These are phyloP conservation scores for Saccharomycopsis sp. DNA, from an alignment of 805 yeast species.

Conservation along the genomic window DNA sequence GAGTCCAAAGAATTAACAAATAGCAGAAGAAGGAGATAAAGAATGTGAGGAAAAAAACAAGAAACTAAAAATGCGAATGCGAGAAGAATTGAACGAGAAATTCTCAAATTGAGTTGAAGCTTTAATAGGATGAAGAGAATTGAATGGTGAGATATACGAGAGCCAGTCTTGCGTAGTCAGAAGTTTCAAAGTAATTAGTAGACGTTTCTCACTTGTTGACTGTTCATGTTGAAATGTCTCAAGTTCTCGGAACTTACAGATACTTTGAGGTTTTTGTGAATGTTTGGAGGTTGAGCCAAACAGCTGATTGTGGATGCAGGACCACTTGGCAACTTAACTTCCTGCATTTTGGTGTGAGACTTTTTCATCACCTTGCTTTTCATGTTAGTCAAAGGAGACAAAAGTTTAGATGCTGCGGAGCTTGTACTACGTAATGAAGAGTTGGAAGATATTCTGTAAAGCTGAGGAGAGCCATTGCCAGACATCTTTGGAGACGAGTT, in stretches of 20 bases:
- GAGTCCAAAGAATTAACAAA: not conserved
- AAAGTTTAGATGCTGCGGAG: constrained; percentile 8
- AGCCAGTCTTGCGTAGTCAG: not conserved
- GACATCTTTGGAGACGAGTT: constrained; percentile 7
- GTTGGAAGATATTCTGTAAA: constrained; percentile 17
- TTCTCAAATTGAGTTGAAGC: not conserved
- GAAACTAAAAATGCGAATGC: not conserved
- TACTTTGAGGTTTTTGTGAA: constrained; percentile 12
- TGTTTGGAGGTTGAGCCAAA: constrained; percentile 16
- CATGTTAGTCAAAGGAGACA: constrained; percentile 15
- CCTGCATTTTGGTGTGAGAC: constrained; percentile 1
- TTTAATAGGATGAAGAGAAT: not conserved
- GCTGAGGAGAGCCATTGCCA: constrained; percentile 12
- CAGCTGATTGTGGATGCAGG: constrained; percentile 6
- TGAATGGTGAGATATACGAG: not conserved
- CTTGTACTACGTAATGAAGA: constrained; percentile 9
- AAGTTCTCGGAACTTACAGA: constrained; percentile 17
- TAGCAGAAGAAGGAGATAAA: not conserved
- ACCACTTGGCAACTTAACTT: not conserved
- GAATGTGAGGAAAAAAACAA: not conserved
- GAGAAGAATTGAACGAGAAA: not conserved
- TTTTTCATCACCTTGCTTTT: constrained; percentile 5
- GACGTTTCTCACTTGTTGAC: not conserved
- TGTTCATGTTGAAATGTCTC: constrained; percentile 12
- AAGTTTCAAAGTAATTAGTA: not conserved